These are phyloP conservation scores for Cutaneotrichosporon daszewskae DNA, from an alignment of 1,284 basidiomycete species.

Conservation along the genomic window DNA sequence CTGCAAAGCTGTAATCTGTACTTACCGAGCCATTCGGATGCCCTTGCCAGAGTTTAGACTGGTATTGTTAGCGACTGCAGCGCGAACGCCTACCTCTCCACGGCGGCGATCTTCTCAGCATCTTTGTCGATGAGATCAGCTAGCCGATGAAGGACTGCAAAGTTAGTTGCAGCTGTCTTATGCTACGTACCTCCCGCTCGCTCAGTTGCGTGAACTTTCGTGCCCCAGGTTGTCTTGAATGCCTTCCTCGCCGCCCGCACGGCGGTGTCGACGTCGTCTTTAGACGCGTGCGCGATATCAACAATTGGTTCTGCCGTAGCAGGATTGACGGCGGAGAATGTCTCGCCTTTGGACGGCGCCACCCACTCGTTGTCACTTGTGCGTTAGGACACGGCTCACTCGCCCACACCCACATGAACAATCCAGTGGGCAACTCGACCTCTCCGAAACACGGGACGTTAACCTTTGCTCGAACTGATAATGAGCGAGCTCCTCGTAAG, in stretches of 20 bases:
- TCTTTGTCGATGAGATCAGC: constrained; percentile 90
- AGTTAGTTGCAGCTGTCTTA: not conserved
- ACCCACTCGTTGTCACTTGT: constrained; percentile 37
- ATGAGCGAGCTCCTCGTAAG: too few species aligned
- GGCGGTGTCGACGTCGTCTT: constrained; percentile 69
- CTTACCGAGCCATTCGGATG: constrained; percentile 63
- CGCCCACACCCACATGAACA: constrained; percentile 76
- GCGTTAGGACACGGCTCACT: not conserved
- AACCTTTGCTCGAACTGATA: too few species aligned
- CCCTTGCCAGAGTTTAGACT: constrained; percentile 81
- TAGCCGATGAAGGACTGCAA: constrained; percentile 65
- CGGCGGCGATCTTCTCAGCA: constrained; percentile 61
- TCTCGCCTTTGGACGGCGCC: constrained; percentile 22
- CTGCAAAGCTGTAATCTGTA: too few species aligned
- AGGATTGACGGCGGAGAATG: constrained; percentile 28
- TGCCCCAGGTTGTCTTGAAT: constrained; percentile 83
- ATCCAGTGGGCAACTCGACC: constrained; percentile 66
- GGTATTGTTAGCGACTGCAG: too few species aligned
- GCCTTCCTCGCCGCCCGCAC: constrained; percentile 74
- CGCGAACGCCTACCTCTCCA: too few species aligned
- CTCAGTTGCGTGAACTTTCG: constrained; percentile 74
- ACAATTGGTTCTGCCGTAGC: constrained; percentile 55
- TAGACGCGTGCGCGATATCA: constrained; percentile 29
- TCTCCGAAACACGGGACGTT: constrained; percentile 32
- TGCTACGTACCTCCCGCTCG: constrained; percentile 54